These are phyloP conservation scores for Tolypocladium album DNA, from an alignment of 2,329 filamentous ascomycete species.

Conservation along the genomic window DNA sequence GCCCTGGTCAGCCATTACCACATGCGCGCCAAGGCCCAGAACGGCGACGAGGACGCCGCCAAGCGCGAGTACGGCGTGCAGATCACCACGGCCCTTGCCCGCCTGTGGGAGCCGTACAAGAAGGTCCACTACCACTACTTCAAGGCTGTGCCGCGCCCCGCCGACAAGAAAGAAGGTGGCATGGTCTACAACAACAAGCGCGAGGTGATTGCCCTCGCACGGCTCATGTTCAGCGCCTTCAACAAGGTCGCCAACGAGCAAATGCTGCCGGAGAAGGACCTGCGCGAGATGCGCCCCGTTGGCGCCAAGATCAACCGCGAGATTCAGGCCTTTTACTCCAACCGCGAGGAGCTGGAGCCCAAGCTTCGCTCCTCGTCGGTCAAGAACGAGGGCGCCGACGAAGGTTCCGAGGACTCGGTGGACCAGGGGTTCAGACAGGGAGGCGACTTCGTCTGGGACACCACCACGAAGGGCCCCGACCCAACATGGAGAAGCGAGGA, in stretches of 20 bases:
- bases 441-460: slow-evolving; percentile 22
- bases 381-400: slow-evolving; percentile 3
- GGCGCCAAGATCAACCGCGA: slow-evolving; percentile 26
- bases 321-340: slow-evolving; percentile 23
- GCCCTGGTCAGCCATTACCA: slow-evolving; percentile 36
- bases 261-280: slow-evolving; percentile 23
- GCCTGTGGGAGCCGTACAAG: slow-evolving; percentile 39
- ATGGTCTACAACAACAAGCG: slow-evolving; percentile 22
- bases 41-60: slow-evolving; percentile 20
- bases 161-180: slow-evolving; percentile 12
- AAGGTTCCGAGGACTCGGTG: slow-evolving; percentile 8
- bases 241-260: slow-evolving; percentile 31
- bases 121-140: slow-evolving; percentile 25
- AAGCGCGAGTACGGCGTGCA: slow-evolving; percentile 37
- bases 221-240: slow-evolving; percentile 32
- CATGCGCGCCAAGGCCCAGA: slow-evolving; percentile 20
- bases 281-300: slow-evolving; percentile 19
- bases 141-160: slow-evolving; percentile 11
- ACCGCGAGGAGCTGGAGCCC: slow-evolving; percentile 22
- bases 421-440: slow-evolving; percentile 5
- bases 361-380: slow-evolving; percentile 11
- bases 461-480: slow-evolving; percentile 7
- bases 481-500: neutral
- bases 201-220: slow-evolving; percentile 33
- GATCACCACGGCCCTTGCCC: slow-evolving; percentile 36